phyloP scores from a whole-genome alignment of 2,329 filamentous ascomycete genomes.

The Paramyrothecium roridum region DNA sequence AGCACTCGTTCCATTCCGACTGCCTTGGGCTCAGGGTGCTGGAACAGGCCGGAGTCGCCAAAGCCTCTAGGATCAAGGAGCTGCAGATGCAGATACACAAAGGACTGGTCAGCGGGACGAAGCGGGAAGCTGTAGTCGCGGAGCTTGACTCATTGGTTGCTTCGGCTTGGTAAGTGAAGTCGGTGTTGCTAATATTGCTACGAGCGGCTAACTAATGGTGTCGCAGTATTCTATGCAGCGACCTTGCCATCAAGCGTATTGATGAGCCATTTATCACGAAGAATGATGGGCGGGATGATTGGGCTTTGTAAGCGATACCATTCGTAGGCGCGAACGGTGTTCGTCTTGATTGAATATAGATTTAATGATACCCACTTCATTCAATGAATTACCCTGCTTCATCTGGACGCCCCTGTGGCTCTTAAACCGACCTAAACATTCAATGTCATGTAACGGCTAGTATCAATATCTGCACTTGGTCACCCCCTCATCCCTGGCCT shows the following conservation, averaged over 20 bases:
- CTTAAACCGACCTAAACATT: not conserved
- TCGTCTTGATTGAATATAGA: slow-evolving; percentile 16
- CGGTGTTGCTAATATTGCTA: not conserved
- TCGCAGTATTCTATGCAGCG: slow-evolving; percentile 82
- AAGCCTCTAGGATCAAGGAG: slow-evolving; percentile 77
- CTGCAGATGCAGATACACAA: slow-evolving; percentile 80
- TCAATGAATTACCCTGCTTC: not conserved
- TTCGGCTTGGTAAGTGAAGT: slow-evolving; percentile 68
- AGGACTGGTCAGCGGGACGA: slow-evolving; percentile 65
- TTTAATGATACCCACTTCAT: slow-evolving; percentile 21
- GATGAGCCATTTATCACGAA: slow-evolving; percentile 85
- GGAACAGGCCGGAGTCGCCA: slow-evolving; percentile 73
- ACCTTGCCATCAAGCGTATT: slow-evolving; percentile 90
- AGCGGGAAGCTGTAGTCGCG: slow-evolving; percentile 77
- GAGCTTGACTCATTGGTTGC: slow-evolving; percentile 93
- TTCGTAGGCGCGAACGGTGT: slow-evolving; percentile 9
- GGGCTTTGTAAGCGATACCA: slow-evolving; percentile 56
- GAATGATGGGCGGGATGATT: slow-evolving; percentile 74
- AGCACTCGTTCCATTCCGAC: slow-evolving; percentile 96
- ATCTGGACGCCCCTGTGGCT: not conserved
- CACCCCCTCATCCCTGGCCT: slow-evolving; percentile 29
- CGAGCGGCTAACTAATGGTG: slow-evolving; percentile 16
- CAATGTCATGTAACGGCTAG: not conserved
- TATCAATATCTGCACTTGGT: slow-evolving; percentile 33
- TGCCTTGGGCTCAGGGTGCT: slow-evolving; percentile 85